Conservation (phyloP, 345 rosid genomes). For the Zanthoxylum bungeanum region DNA sequence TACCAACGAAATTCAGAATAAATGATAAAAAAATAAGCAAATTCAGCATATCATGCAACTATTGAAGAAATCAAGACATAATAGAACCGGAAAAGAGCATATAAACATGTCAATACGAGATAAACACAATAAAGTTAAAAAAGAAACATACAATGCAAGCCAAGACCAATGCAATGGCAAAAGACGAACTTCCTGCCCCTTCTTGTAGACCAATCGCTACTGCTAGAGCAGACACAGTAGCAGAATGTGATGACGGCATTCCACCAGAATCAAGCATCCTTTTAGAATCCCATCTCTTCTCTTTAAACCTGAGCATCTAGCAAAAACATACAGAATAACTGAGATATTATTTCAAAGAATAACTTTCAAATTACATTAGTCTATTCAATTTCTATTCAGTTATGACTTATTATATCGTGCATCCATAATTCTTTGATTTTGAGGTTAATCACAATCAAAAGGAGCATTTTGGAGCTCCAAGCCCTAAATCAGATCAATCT, state of each 20-base stretch:
- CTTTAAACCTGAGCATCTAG: constrained; percentile 91
- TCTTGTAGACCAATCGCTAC: constrained; percentile 78
- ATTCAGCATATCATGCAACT: background rate
- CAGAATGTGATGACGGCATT: constrained; percentile 97
- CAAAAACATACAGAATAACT: constrained; percentile 32
- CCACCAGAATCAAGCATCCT: constrained; percentile 86
- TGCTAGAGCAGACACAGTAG: constrained; percentile 86
- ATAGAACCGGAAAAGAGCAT: background rate
- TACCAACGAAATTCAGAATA: no score
- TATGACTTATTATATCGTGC: background rate
- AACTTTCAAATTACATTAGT: background rate
- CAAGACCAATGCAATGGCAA: constrained; percentile 79
- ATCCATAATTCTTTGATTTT: background rate
- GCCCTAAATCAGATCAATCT: background rate
- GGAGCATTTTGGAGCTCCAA: background rate
- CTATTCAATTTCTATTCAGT: background rate
- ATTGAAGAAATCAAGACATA: background rate
- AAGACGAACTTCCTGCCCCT: constrained; percentile 71
- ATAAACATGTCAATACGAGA: background rate
- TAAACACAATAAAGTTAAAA: constrained; percentile 10
- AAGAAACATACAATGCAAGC: constrained; percentile 77
- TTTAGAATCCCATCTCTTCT: constrained; percentile 93
- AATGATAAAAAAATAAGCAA: no score
- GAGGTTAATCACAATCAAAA: background rate
- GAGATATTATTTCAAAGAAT: constrained; percentile 16